These are phyloP conservation scores for Penicillium sp. DNA, from an alignment of 2,329 filamentous ascomycete genomes.

Conservation along the genomic window DNA sequence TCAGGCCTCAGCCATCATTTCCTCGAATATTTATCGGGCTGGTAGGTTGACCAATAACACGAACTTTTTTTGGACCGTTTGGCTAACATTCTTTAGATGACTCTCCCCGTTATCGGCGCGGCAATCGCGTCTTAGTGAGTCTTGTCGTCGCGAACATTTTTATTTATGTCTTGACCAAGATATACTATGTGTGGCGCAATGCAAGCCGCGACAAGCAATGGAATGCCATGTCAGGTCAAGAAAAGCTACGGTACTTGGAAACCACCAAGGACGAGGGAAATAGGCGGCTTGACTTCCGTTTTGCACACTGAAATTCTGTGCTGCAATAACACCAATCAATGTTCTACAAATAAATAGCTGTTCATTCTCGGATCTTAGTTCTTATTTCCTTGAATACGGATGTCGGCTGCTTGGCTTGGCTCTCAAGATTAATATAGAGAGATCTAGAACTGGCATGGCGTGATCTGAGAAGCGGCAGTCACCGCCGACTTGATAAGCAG, in stretches of 20 bases:
- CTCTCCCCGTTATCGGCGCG: slow-evolving; percentile 51
- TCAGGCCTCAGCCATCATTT: slow-evolving; percentile 41
- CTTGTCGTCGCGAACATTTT: slow-evolving; percentile 30
- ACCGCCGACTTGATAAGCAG: background rate
- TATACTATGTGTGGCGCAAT: slow-evolving; percentile 39
- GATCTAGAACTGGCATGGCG: background rate
- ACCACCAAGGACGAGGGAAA: slow-evolving; percentile 39
- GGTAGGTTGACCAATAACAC: slow-evolving; percentile 15
- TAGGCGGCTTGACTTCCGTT: slow-evolving; percentile 41
- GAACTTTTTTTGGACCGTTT: slow-evolving; percentile 37
- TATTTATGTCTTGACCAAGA: slow-evolving; percentile 34
- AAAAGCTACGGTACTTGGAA: slow-evolving; percentile 34
- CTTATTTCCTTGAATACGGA: too few relatives aligned
- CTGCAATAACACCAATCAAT: too few relatives aligned
- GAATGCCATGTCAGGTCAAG: slow-evolving; percentile 35
- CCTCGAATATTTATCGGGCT: slow-evolving; percentile 42
- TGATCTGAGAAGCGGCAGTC: background rate
- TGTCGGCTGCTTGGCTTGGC: too few relatives aligned
- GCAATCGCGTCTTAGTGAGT: slow-evolving; percentile 39
- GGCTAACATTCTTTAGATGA: slow-evolving; percentile 33
- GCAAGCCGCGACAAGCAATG: slow-evolving; percentile 32
- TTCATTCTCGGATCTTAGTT: too few relatives aligned
- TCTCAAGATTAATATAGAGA: too few relatives aligned
- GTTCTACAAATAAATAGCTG: too few relatives aligned
- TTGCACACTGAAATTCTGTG: too few relatives aligned